Evolutionary conservation across 768 basidiomycete genomes (phyloP).

Genomic region (Lentinus tigrinus): DNA sequence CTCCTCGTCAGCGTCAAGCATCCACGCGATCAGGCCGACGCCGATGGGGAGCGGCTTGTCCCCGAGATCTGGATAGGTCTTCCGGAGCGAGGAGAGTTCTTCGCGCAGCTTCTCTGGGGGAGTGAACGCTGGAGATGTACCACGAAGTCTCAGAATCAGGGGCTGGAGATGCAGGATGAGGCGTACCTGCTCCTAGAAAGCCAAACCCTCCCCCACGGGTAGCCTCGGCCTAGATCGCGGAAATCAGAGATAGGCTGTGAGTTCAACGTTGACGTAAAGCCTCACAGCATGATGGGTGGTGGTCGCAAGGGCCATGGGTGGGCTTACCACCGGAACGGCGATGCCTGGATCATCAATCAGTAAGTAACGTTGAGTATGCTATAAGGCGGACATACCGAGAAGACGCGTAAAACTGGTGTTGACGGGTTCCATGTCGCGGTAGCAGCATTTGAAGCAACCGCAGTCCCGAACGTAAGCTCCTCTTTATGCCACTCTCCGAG

Average conservation of each 20-base stretch:
- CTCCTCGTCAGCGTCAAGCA: conserved; percentile 50
- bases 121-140: conserved; percentile 43
- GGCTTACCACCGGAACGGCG: conserved; percentile 56
- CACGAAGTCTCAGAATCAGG: too few relatives aligned
- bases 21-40: conserved; percentile 72
- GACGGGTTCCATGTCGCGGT: conserved; percentile 25
- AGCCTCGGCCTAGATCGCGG: conserved; percentile 45
- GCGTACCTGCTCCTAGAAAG: conserved; percentile 61
- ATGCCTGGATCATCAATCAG: conserved; percentile 39
- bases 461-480: too few relatives aligned
- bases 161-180: not conserved
- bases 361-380: too few relatives aligned
- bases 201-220: conserved; percentile 75
- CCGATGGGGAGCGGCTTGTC: conserved; percentile 51
- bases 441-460: too few relatives aligned
- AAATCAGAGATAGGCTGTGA: conserved; percentile 42
- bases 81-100: conserved; percentile 56
- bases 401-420: conserved; percentile 48
- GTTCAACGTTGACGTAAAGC: not conserved
- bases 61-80: conserved; percentile 19
- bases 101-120: conserved; percentile 41
- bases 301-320: conserved; percentile 71
- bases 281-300: conserved; percentile 43
- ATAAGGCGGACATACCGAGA: conserved; percentile 39
- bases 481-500: too few relatives aligned